These are phyloP conservation scores for Xanthoceras sorbifolium DNA, from an alignment of 345 rosid species.

Conservation along the genomic window DNA sequence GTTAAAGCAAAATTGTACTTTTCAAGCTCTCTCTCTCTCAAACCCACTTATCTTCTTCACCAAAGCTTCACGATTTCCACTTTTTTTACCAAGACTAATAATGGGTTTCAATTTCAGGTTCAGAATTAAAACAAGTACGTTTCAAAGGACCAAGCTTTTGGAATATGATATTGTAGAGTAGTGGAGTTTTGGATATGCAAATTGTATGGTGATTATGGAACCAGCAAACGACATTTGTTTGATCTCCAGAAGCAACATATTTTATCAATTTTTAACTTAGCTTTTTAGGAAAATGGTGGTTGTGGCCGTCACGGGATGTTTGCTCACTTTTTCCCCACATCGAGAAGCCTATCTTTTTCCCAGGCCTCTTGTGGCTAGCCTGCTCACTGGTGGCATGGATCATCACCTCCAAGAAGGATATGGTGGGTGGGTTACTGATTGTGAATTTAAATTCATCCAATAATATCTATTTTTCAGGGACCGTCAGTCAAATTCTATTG, in stretches of 20 bases:
- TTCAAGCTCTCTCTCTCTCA: background rate
- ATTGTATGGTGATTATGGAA: background rate
- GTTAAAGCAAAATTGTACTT: background rate
- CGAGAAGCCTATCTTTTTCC: background rate
- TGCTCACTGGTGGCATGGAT: background rate
- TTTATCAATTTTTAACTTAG: background rate
- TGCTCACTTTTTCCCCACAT: background rate
- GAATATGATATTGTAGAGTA: background rate
- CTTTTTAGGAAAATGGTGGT: slow-evolving; percentile 21
- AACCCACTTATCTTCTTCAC: background rate
- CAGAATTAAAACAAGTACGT: background rate
- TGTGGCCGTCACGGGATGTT: slow-evolving; percentile 39
- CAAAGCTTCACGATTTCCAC: slow-evolving; percentile 1
- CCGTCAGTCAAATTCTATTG: too few species aligned
- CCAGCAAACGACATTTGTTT: background rate
- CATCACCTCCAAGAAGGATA: background rate
- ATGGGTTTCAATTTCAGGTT: background rate
- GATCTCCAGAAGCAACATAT: background rate
- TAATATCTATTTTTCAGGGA: too few species aligned
- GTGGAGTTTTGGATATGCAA: background rate
- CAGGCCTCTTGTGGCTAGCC: background rate
- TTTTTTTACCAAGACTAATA: background rate
- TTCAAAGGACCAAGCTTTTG: background rate
- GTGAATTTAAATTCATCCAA: too few species aligned
- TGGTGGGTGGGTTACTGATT: too few species aligned